Evolutionary conservation across 352 stramenopile species (phyloP), one percentile per base, ranked within the genome.

Genomic region (Pythium aristosporum): DNA sequence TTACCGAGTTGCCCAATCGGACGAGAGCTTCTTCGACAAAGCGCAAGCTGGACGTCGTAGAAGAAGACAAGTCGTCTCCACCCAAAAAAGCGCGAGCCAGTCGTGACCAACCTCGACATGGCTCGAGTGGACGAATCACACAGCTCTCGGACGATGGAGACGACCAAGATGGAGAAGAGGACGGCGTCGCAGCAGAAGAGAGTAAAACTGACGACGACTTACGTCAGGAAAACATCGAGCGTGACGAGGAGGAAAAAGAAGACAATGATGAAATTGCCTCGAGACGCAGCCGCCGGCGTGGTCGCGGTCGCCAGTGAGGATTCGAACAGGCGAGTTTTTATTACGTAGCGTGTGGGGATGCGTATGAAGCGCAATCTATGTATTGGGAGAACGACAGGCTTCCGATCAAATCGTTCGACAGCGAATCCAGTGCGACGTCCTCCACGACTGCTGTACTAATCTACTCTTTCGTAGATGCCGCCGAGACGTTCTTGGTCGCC

Each of bases 401-500:
- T 53, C 15, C 13, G 37, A 59, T 50, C 34, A 49, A 39, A 39
- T 39, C 34, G 34, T 15, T 23, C 20, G 34, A 59, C 37, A 49
- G 36, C 37, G 16, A 16, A 50, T 59, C 53, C 53, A 59, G 44
- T 34, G 36, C 21, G 20, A 34, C 23, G 3, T 50, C 39, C 18
- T n/a, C 36, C 16, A 47, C 7, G 23, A 12, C 2, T 25, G 51
- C 41, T 23, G 7, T 20, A 23, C 39, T 12, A 39, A 37, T 53
- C 46, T 72, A 76, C 20, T 80, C 72, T 60, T 76, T 80, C 21
- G 65, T 43, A 44, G 65, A 54, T 41, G 58, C 63, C 43, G 77
- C 67, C 5, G 74, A 76, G 28, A 94, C 72, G 61, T 96, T 92
- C 67, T 96, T 96, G 9, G 82, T 92, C 15, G 85, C 90, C 63